Evolutionary conservation across 345 rosid species (phyloP), one percentile per base, ranked within the genome.

Genomic region (Hirschfeldia incana): DNA sequence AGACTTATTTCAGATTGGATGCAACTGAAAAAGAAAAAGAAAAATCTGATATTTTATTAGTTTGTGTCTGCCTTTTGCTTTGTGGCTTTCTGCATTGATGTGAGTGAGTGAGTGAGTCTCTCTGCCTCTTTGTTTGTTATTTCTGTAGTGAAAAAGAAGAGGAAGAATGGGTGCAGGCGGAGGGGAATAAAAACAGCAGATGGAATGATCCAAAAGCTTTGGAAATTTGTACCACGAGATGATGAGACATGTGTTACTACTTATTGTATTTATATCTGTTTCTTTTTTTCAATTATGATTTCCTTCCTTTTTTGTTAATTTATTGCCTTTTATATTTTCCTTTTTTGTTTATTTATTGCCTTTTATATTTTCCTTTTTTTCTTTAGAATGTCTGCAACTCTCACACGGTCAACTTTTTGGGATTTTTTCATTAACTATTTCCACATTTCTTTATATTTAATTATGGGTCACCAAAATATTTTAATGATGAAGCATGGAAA

Each of bases 71-170:
- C 15, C 75, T 68, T 68, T 78, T 30, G 42, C 80, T 78, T 66
- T 76, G 78, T 77, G 68, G 70, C 78, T 65, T 80, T 85, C 63
- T 67, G 79, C 74, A 70, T 66, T 44, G 78, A 60, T 61, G 72
- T 78, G 64, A 73, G 70, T 76, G 72, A 75, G 68, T 68, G 42
- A 21, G 21, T 21, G 21, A 21, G 1, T 65, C 32, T 33, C 33
- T 21, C 49, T 64, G 74, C 68, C 81, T 77, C 73, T 74, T 60
- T 69, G 66, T 21, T 21, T 21, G 21, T 21, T 21, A 1, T 69
- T 74, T 34, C 34, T 13, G 49, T 44, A 60, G 65, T 65, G 69
- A 30, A 30, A 21, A n/a, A 51, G 57, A 2, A 36, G 42, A n/a
- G n/a, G n/a, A 44, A 49, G 55, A 51, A 51, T 51, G 57, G 49